Percentiles rank a stretch among this genome's conserved stretches.
These are phyloP conservation scores for Boletus rubroflammeus DNA, from an alignment of 768 basidiomycete species.

Conservation along the genomic window DNA sequence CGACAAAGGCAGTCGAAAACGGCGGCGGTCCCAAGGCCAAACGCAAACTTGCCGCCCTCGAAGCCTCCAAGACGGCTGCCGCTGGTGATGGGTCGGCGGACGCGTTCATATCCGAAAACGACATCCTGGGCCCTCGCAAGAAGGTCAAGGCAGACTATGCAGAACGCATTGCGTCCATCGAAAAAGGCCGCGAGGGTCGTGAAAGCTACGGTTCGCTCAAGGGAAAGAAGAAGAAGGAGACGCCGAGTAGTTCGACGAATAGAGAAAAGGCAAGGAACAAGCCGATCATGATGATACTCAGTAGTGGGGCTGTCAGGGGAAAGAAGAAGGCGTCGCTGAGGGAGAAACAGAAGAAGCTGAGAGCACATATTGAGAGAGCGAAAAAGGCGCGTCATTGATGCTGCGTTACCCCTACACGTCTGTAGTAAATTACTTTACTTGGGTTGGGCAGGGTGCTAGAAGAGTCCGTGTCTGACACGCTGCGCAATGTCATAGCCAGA, in stretches of 20 bases:
- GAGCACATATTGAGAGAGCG: slow-evolving; percentile 69
- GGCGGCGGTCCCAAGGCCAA: slow-evolving; percentile 76
- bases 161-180: slow-evolving; percentile 87
- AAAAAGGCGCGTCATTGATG: slow-evolving; percentile 46
- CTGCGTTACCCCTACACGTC: background rate
- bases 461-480: slow-evolving; percentile 29
- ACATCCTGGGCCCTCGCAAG: slow-evolving; percentile 92
- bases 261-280: slow-evolving; percentile 91
- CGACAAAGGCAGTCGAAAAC: slow-evolving; percentile 61
- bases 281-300: slow-evolving; percentile 91
- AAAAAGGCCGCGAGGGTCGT: slow-evolving; percentile 90
- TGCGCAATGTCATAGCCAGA: slow-evolving; percentile 61
- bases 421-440: background rate
- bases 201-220: slow-evolving; percentile 89
- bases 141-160: slow-evolving; percentile 92
- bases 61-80: slow-evolving; percentile 61
- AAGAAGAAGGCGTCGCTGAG: slow-evolving; percentile 82
- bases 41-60: slow-evolving; percentile 81
- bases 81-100: slow-evolving; percentile 42
- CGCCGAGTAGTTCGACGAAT: slow-evolving; percentile 85
- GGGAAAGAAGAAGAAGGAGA: slow-evolving; percentile 86
- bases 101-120: slow-evolving; percentile 78
- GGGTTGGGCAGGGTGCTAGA: slow-evolving; percentile 10
- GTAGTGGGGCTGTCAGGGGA: slow-evolving; percentile 68
- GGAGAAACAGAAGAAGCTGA: slow-evolving; percentile 76